Percentiles rank a stretch among this genome's conserved stretches.
phyloP scores from a whole-genome alignment of 2,329 filamentous ascomycete species.

The Cytospora mali region DNA sequence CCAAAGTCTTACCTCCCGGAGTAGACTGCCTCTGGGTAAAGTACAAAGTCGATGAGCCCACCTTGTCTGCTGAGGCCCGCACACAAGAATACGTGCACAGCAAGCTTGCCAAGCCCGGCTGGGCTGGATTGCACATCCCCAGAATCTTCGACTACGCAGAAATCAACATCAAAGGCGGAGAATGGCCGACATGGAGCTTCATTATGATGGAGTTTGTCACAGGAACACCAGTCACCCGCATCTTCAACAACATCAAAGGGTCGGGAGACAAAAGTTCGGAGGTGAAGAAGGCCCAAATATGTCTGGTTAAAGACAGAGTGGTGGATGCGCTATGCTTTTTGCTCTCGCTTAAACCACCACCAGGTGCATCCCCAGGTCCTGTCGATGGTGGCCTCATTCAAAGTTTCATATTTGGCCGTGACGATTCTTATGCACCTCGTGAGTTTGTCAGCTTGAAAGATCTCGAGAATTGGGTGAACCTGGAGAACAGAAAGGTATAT shows the following conservation, averaged over 20 bases:
- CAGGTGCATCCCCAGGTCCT: background rate
- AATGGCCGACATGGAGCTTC: background rate
- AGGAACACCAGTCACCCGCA: conserved; percentile 4
- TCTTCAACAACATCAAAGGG: background rate
- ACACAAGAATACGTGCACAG: conserved; percentile 7
- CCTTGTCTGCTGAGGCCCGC: background rate
- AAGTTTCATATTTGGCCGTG: conserved; percentile 1
- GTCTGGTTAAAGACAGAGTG: background rate
- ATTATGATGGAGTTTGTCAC: conserved; percentile 12
- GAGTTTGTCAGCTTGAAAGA: background rate
- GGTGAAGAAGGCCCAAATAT: background rate
- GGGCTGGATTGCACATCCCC: background rate
- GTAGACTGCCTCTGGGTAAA: conserved; percentile 9
- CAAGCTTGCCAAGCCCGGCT: background rate
- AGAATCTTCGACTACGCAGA: conserved; percentile 7
- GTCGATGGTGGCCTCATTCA: background rate
- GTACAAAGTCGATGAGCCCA: background rate
- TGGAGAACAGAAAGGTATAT: conserved; percentile 4
- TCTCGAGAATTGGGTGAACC: background rate
- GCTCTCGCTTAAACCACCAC: background rate
- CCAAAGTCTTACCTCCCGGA: conserved; percentile 4
- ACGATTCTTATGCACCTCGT: background rate
- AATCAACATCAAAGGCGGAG: background rate
- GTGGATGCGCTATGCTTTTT: background rate
- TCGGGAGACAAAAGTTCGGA: background rate